phyloP scores from a whole-genome alignment of 2,329 filamentous ascomycete species.

The Colletotrichum tofieldiae region DNA sequence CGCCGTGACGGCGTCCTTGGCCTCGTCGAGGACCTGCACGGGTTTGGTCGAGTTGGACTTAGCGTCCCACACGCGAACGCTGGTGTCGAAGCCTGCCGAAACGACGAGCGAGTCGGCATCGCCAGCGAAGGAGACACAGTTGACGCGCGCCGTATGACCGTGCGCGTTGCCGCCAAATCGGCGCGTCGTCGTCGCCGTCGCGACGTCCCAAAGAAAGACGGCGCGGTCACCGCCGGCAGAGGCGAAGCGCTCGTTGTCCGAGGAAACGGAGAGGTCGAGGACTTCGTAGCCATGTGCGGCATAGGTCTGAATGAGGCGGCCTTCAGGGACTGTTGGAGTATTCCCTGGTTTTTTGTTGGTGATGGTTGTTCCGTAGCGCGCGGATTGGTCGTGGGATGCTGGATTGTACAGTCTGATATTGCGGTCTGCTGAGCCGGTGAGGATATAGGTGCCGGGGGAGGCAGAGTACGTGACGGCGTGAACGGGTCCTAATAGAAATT shows the following conservation, averaged over 20 bases:
- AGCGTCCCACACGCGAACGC: conserved; percentile 83
- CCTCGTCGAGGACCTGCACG: conserved; percentile 81
- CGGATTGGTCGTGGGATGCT: conserved; percentile 55
- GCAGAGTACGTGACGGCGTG: conserved; percentile 83
- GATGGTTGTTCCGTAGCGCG: conserved; percentile 47
- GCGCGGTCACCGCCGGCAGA: conserved; percentile 91
- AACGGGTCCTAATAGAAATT: conserved; percentile 71
- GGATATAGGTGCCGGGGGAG: conserved; percentile 81
- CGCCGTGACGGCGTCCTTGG: conserved; percentile 76
- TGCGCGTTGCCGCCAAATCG: conserved; percentile 76
- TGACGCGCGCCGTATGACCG: conserved; percentile 82
- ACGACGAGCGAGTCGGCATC: conserved; percentile 81
- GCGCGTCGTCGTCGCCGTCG: conserved; percentile 81
- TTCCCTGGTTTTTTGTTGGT: conserved; percentile 55
- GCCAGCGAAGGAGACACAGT: conserved; percentile 85
- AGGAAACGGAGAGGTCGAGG: conserved; percentile 81
- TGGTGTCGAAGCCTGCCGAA: conserved; percentile 82
- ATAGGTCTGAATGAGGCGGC: conserved; percentile 87
- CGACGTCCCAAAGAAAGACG: conserved; percentile 96
- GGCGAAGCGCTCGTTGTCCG: conserved; percentile 87
- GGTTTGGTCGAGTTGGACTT: conserved; percentile 70
- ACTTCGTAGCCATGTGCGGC: conserved; percentile 93
- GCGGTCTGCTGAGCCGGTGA: conserved; percentile 90
- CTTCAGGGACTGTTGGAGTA: conserved; percentile 57
- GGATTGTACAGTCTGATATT: conserved; percentile 90